Conservation (phyloP, 768 basidiomycete species). For the Artomyces pyxidatus region DNA sequence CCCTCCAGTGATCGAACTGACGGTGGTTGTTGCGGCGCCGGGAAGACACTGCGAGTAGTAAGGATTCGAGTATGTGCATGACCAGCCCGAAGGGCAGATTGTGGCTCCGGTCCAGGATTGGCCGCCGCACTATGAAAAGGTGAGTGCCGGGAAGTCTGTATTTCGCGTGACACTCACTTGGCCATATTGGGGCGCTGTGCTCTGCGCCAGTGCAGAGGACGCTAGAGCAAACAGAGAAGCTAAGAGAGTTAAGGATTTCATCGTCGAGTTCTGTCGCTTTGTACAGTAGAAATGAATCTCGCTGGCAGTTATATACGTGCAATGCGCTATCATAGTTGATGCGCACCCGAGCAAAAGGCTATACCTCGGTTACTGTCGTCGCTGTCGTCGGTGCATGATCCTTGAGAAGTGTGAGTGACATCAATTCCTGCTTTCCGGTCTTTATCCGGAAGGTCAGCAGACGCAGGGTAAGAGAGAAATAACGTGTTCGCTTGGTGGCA, state of each 20-base stretch:
- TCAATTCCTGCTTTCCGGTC: background rate
- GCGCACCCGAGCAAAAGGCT: slow-evolving; percentile 5
- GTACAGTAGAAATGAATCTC: too few species aligned
- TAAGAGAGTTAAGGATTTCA: background rate
- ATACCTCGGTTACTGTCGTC: background rate
- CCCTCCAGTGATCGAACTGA: slow-evolving; percentile 15
- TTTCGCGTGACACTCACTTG: background rate
- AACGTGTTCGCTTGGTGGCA: background rate
- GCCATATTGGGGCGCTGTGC: background rate
- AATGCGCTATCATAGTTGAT: background rate
- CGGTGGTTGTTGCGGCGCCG: slow-evolving; percentile 22
- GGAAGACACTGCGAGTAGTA: slow-evolving; percentile 52
- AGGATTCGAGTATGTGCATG: slow-evolving; percentile 35
- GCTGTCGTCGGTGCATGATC: background rate
- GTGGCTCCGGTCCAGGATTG: slow-evolving; percentile 32
- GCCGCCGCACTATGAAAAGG: background rate
- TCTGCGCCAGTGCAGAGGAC: background rate
- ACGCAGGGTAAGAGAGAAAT: too few species aligned
- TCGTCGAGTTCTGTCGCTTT: background rate
- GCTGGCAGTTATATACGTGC: background rate
- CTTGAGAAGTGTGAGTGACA: too few species aligned
- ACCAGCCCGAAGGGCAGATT: slow-evolving; percentile 37
- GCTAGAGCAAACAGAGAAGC: background rate
- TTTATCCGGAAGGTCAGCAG: background rate
- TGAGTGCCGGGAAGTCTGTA: background rate